phyloP scores from a whole-genome alignment of 805 yeast genomes.

The Candida adriatica region DNA sequence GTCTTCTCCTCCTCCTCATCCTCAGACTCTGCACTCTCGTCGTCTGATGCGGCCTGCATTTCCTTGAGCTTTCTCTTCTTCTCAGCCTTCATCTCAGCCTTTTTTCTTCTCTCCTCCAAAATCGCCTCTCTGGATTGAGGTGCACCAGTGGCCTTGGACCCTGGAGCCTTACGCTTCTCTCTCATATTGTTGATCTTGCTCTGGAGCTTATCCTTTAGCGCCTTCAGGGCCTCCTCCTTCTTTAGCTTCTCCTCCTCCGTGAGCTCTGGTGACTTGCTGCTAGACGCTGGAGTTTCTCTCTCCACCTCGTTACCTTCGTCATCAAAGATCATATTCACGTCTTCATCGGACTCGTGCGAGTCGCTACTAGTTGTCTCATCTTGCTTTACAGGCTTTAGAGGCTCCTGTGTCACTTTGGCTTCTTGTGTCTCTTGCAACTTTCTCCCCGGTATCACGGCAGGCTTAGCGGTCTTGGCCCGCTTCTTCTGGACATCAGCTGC shows the following conservation, averaged over 20 bases:
- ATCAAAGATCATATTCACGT: slow-evolving; percentile 48
- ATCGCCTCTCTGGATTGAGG: slow-evolving; percentile 80
- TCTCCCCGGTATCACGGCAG: slow-evolving; percentile 32
- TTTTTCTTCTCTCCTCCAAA: slow-evolving; percentile 54
- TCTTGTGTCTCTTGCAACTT: slow-evolving; percentile 11
- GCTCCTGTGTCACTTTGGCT: not conserved
- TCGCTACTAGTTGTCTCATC: slow-evolving; percentile 9
- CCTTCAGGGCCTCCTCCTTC: slow-evolving; percentile 50
- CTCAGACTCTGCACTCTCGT: slow-evolving; percentile 32
- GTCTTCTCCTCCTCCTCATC: slow-evolving; percentile 6
- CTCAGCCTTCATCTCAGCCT: slow-evolving; percentile 28
- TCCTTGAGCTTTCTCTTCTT: slow-evolving; percentile 34
- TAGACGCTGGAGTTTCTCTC: slow-evolving; percentile 10
- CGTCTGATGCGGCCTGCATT: slow-evolving; percentile 32
- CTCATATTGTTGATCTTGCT: slow-evolving; percentile 62
- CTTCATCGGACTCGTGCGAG: slow-evolving; percentile 22
- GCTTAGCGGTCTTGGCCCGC: slow-evolving; percentile 47
- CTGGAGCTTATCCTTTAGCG: slow-evolving; percentile 72
- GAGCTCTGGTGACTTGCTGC: slow-evolving; percentile 16
- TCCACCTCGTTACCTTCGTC: slow-evolving; percentile 58
- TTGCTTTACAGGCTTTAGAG: slow-evolving; percentile 1
- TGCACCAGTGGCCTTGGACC: slow-evolving; percentile 72
- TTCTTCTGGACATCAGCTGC: slow-evolving; percentile 57
- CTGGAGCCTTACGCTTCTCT: slow-evolving; percentile 88
- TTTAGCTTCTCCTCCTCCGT: slow-evolving; percentile 44